A percentile compares a stretch with the other conserved stretches of the same genome.
phyloP scores from a whole-genome alignment of 1,284 basidiomycete species.

The Leccinum subrobustum region DNA sequence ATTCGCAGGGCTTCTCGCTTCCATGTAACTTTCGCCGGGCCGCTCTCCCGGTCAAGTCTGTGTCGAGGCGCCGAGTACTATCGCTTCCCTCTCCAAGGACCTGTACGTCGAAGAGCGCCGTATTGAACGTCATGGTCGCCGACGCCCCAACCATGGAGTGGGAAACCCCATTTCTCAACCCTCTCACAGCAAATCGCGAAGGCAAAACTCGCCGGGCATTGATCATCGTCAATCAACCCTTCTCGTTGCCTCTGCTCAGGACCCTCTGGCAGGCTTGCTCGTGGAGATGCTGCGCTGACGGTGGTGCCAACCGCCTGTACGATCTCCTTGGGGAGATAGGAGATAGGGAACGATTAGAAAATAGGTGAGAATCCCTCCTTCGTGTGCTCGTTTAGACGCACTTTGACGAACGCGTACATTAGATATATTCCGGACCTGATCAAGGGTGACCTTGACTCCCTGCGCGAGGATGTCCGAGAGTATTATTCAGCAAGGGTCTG shows the following conservation, averaged over 20 bases:
- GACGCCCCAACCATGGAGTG: constrained; percentile 23
- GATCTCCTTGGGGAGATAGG: constrained; percentile 48
- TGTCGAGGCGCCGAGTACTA: background rate
- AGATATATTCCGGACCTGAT: constrained; percentile 84
- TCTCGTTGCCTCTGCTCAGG: constrained; percentile 60
- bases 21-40: background rate
- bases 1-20: no score
- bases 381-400: background rate
- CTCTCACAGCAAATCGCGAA: constrained; percentile 9
- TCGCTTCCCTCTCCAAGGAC: background rate
- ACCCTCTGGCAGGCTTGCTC: constrained; percentile 68
- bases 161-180: constrained; percentile 40
- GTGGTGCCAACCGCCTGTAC: constrained; percentile 87
- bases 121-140: constrained; percentile 4
- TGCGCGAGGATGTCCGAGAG: constrained; percentile 68
- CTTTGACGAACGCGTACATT: constrained; percentile 6
- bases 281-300: constrained; percentile 85
- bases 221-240: constrained; percentile 89
- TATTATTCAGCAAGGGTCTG: constrained; percentile 67
- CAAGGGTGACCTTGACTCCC: constrained; percentile 92
- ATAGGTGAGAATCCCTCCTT: constrained; percentile 26
- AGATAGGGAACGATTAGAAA: constrained; percentile 24
- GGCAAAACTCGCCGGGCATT: constrained; percentile 46
- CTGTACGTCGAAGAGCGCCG: background rate
- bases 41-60: background rate